A percentile compares a stretch with the other conserved stretches of the same genome.
These are phyloP conservation scores for Fusarium solani-melongenae DNA, from an alignment of 2,329 filamentous ascomycete genomes.

Conservation along the genomic window DNA sequence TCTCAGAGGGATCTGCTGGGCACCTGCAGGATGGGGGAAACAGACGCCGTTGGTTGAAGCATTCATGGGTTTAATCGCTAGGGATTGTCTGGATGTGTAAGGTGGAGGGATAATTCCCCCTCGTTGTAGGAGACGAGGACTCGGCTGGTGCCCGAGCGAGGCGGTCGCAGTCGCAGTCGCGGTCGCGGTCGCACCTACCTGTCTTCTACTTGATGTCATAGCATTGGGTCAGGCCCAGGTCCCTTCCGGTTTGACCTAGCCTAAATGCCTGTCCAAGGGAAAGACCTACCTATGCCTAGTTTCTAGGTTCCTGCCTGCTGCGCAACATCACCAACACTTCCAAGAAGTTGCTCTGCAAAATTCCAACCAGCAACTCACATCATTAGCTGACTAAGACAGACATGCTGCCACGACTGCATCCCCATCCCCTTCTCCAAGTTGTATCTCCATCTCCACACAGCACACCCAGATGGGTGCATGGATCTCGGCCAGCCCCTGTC, in stretches of 20 bases:
- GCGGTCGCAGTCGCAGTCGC: not conserved
- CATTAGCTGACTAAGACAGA: not conserved
- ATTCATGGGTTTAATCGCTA: not conserved
- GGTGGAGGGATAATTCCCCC: not conserved
- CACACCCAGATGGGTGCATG: constrained; percentile 19
- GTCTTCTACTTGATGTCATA: not conserved
- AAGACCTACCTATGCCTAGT: not conserved
- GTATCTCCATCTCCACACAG: constrained; percentile 15
- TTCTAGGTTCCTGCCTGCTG: not conserved
- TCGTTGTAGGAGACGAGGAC: not conserved
- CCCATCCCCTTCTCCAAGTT: not conserved
- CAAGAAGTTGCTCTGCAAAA: not conserved
- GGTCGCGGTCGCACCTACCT: not conserved
- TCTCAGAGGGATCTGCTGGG: not conserved
- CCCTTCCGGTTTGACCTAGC: not conserved
- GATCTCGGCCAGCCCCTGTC: constrained; percentile 36
- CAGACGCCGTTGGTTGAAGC: not conserved
- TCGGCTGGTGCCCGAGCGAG: not conserved
- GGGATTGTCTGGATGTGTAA: not conserved
- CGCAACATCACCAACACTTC: not conserved
- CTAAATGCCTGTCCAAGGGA: not conserved
- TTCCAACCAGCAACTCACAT: not conserved
- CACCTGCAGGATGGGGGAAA: not conserved
- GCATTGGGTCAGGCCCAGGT: not conserved
- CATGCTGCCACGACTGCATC: not conserved